Conservation (phyloP, 2,329 filamentous ascomycete genomes). For the Monosporascus sp. region DNA sequence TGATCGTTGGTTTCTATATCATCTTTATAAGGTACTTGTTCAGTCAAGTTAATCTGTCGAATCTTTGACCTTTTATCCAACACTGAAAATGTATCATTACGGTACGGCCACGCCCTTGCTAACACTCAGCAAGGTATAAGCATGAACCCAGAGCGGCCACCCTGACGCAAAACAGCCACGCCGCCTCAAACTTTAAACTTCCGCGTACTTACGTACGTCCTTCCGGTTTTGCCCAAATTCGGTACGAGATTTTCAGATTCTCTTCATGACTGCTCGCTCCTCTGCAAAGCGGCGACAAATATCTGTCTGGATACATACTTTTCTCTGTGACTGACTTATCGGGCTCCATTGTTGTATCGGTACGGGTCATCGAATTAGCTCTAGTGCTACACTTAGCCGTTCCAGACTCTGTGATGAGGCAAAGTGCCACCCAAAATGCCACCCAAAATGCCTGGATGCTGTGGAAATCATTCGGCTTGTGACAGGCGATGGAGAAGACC, state of each 20-base stretch:
- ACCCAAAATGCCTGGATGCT: constrained; percentile 3
- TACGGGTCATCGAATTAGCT: background rate
- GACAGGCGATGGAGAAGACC: constrained; percentile 2
- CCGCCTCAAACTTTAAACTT: background rate
- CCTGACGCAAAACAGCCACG: background rate
- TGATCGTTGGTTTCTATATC: too few relatives aligned
- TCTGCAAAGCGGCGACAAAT: too few relatives aligned
- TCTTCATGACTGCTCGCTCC: background rate
- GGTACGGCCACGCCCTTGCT: too few relatives aligned
- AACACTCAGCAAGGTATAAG: too few relatives aligned
- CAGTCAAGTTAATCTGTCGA: too few relatives aligned
- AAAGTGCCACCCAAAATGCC: constrained; percentile 2
- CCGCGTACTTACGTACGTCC: background rate
- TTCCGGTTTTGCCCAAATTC: too few relatives aligned
- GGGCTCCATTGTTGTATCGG: background rate
- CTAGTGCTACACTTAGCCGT: background rate
- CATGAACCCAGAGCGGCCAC: too few relatives aligned
- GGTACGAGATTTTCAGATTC: background rate
- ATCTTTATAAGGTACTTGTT: too few relatives aligned
- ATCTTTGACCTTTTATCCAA: too few relatives aligned
- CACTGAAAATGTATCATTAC: too few relatives aligned
- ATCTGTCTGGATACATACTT: background rate
- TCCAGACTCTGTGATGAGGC: background rate
- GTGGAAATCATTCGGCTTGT: constrained; percentile 1
- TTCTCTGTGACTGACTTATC: background rate